Conservation (phyloP, 1,284 basidiomycete genomes). For the Ustilago loliicola region DNA sequence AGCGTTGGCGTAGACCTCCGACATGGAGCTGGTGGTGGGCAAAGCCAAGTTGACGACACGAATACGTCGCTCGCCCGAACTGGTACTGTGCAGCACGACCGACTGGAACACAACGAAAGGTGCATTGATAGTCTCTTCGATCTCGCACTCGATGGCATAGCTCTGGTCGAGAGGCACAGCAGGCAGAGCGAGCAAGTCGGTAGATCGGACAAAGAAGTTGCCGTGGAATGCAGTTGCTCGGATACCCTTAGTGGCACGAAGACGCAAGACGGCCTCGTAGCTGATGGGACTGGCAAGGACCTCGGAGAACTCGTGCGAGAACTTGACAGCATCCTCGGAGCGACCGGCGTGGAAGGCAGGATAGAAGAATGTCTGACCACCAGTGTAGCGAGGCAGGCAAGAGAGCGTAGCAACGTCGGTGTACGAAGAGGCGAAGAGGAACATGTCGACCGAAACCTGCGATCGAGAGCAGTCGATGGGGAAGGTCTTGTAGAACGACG, state of each 20-base stretch:
- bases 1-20: slow-evolving; percentile 93
- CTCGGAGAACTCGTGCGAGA: slow-evolving; percentile 95
- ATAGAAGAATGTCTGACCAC: slow-evolving; percentile 98
- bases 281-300: slow-evolving; percentile 94
- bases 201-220: slow-evolving; percentile 99
- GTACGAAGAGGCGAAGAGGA: slow-evolving; percentile 92
- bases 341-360: slow-evolving; percentile 96
- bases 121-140: slow-evolving; percentile 92
- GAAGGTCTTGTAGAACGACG: slow-evolving; percentile 97
- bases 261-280: slow-evolving; percentile 96
- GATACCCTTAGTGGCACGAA: slow-evolving; percentile 85
- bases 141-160: slow-evolving; percentile 95
- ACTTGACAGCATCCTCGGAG: slow-evolving; percentile 95
- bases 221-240: slow-evolving; percentile 99
- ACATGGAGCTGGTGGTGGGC: slow-evolving; percentile 91
- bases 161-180: slow-evolving; percentile 96
- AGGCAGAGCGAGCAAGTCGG: slow-evolving; percentile 95
- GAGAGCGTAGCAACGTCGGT: slow-evolving; percentile 94
- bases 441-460: slow-evolving; percentile 99
- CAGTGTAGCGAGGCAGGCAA: slow-evolving; percentile 95
- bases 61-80: slow-evolving; percentile 95
- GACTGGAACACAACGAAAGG: slow-evolving; percentile 97
- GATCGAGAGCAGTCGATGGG: slow-evolving; percentile 98
- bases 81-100: slow-evolving; percentile 94
- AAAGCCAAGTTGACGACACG: slow-evolving; percentile 93